Evolutionary conservation across 192 early-diverging fungal species (phyloP), one percentile per base, ranked within the genome.

Genomic region (Rhizophagus prolifer): DNA sequence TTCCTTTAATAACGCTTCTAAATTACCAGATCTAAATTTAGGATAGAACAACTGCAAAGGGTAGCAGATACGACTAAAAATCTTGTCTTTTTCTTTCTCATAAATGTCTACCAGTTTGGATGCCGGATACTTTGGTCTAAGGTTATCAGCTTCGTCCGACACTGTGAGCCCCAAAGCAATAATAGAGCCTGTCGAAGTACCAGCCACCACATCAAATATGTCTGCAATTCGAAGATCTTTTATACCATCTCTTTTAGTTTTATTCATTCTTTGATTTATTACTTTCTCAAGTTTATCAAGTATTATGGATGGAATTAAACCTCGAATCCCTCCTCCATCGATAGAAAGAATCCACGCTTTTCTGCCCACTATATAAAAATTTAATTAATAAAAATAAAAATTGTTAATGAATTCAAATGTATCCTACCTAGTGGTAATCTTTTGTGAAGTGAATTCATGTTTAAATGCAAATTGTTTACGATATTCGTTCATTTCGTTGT

Each of bases 301-400:
- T 68, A 68, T 23, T 23, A 19, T 68, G 26, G 66, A 26, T 23
- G 66, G 66, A 68, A 68, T 68, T 68, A 68, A 26, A 68, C 66
- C 66, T 46, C 66, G 66, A 36, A 68, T 68, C 5, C 66, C 66
- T 68, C 66, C 66, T n/a, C 66, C 66, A 26, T 68, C 66, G 21
- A 68, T 68, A 23, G 66, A 68, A 68, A 68, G 66, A 69, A 69
- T 21, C 2, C 1, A 41, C 19, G 36, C 7, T 8, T 7, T 36
- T 36, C 36, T 8, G n/a, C n/a, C n/a, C 0, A 0, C 36, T 36
- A 8, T 7, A 36, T 36, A 36, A 36, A 36, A 36, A 0, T 8
- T 36, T 36, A 36, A 36, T 36, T 36, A 36, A 7, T 36, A 36
- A 36, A 36, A 36, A 8, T 36, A 36, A 36, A 36, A 36, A 36